phyloP scores from a whole-genome alignment of 2,329 filamentous ascomycete species.

The Bisporella sp. region DNA sequence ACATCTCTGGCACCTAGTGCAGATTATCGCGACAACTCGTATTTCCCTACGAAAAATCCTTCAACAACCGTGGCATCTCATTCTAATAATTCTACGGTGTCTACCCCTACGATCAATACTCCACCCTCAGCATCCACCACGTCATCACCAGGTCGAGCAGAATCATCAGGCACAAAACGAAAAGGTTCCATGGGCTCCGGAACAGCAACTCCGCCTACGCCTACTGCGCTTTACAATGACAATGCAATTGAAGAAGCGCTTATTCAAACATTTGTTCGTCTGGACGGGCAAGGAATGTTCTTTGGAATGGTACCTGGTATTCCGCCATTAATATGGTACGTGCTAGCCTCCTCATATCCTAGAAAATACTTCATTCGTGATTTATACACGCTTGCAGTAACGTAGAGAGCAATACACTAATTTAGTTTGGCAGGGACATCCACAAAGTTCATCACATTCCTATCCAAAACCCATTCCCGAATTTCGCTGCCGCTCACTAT shows the following conservation, averaged over 20 bases:
- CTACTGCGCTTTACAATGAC: conserved; percentile 18
- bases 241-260: conserved; percentile 22
- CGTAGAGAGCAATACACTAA: too few species aligned
- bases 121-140: conserved; percentile 4
- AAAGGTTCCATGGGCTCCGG: too few species aligned
- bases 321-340: conserved; percentile 19
- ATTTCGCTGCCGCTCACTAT: conserved; percentile 18
- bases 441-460: conserved; percentile 19
- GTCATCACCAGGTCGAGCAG: too few species aligned
- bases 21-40: too few species aligned
- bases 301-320: conserved; percentile 20
- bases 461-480: conserved; percentile 18
- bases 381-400: too few species aligned
- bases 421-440: conserved; percentile 10
- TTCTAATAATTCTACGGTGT: conserved; percentile 2
- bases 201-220: conserved; percentile 8
- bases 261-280: conserved; percentile 21
- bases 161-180: too few species aligned
- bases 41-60: neutral
- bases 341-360: too few species aligned
- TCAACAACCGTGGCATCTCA: conserved; percentile 2
- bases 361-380: too few species aligned
- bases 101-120: conserved; percentile 8
- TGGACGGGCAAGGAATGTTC: conserved; percentile 21
- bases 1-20: too few species aligned